Evolutionary conservation across 306 rosid species (phyloP).

Genomic region (Ochetophila trinervis): DNA sequence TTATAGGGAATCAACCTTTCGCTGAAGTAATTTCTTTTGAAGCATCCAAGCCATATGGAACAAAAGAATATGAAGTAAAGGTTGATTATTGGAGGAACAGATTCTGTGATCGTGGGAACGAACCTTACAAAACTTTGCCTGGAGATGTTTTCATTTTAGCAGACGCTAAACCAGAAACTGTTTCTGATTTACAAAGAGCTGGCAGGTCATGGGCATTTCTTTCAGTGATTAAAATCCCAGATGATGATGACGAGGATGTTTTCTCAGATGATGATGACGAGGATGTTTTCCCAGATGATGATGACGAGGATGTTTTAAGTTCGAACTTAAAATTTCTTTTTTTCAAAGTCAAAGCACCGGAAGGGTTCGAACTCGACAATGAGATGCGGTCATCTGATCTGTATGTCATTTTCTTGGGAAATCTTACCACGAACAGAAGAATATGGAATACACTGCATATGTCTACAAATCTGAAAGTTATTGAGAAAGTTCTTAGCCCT

Average conservation of each 20-base stretch:
- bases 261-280: slow-evolving; percentile 26
- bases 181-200: slow-evolving; percentile 41
- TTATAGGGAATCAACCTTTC: slow-evolving; percentile 43
- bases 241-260: slow-evolving; percentile 32
- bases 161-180: slow-evolving; percentile 49
- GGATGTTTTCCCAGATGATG: too few relatives aligned
- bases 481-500: slow-evolving; percentile 35
- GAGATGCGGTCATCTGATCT: slow-evolving; percentile 27
- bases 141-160: slow-evolving; percentile 67
- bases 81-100: slow-evolving; percentile 52
- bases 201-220: slow-evolving; percentile 55
- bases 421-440: slow-evolving; percentile 42
- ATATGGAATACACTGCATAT: slow-evolving; percentile 59
- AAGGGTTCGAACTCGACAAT: slow-evolving; percentile 18
- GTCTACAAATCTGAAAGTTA: slow-evolving; percentile 29
- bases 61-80: slow-evolving; percentile 30
- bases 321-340: too few relatives aligned
- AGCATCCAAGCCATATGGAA: slow-evolving; percentile 17
- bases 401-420: slow-evolving; percentile 45
- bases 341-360: too few relatives aligned
- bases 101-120: slow-evolving; percentile 44
- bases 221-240: slow-evolving; percentile 30
- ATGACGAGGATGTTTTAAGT: slow-evolving; percentile 28
- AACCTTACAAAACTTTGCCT: slow-evolving; percentile 49
- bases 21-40: slow-evolving; percentile 41